Base-by-base conservation (phyloP, 176 grass and related monocot species). In the Lolium rigidum region DNA sequence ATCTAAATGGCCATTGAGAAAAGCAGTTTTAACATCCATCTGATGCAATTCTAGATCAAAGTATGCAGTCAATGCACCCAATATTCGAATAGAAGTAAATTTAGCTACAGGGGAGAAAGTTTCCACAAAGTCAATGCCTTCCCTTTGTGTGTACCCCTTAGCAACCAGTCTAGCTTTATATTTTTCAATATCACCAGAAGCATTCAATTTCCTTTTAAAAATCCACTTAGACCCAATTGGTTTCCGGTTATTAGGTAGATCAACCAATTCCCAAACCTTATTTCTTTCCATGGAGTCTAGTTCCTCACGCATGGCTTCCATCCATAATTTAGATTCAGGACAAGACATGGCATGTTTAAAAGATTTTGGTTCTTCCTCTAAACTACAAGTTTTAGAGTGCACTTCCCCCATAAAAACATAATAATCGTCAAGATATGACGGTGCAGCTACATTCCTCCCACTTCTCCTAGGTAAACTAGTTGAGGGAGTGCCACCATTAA, bases 111-210 rank as follows among this genome's bases (percentile, higher is more conserved):
- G 64, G 16, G 28, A 67, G 35, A 67, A 37, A 6, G 64, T 67
- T 67, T 37, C 64, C 28, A 38, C 64, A 67, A 67, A 67, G 13
- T 67, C 64, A 38, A 67, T 37, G 16, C 64, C 28, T 35, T 66
- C 64, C 64, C 64, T 67, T 67, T 38, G 64, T 67, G 28, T 67
- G 28, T 67, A 67, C 28, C 64, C 64, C 35, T 67, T 38, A 2
- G 28, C 28, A 37, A 67, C 64, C 16, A 67, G 28, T 3, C 64
- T 67, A 16, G 14, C 64, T 38, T 67, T 67, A 13, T 67, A 67
- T 4, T 37, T 67, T 38, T 67, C 64, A 6, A 67, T 28, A 8
- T 9, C 15, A 37, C 28, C 64, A 17, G 6, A 37, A 37, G 28
- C 64, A 37, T 37, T 67, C 7, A 37, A 67, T 12, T 38, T 67